phyloP scores from a whole-genome alignment of 2,329 filamentous ascomycete genomes.

The Colletotrichum coccodes region DNA sequence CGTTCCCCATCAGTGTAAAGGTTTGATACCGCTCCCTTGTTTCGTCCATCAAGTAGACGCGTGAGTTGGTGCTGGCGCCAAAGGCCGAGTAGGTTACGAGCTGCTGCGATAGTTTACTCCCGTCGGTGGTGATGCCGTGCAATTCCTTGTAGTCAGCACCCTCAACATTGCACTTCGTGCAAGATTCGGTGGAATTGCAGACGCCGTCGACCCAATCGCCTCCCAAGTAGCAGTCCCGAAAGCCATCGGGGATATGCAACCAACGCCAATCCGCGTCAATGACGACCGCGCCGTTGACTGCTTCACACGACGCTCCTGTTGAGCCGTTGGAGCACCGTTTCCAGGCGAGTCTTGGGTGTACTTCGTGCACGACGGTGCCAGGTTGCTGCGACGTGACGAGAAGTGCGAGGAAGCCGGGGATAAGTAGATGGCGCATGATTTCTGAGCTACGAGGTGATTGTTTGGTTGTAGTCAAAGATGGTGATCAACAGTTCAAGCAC shows the following conservation, averaged over 20 bases:
- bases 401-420: neutral
- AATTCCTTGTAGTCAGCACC: constrained; percentile 54
- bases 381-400: constrained; percentile 11
- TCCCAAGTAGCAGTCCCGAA: constrained; percentile 60
- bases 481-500: too few species aligned
- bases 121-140: constrained; percentile 58
- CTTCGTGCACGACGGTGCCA: constrained; percentile 3
- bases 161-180: constrained; percentile 55
- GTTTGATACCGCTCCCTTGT: constrained; percentile 64
- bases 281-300: constrained; percentile 8
- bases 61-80: constrained; percentile 52
- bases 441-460: neutral
- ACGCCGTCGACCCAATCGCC: constrained; percentile 48
- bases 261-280: constrained; percentile 28
- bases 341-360: constrained; percentile 24
- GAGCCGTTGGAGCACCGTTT: constrained; percentile 2
- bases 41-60: constrained; percentile 68
- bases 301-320: neutral
- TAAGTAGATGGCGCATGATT: neutral
- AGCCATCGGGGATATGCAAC: constrained; percentile 38
- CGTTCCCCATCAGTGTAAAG: constrained; percentile 68
- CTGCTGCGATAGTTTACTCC: constrained; percentile 58
- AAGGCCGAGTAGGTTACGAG: constrained; percentile 60
- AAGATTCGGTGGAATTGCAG: constrained; percentile 51
- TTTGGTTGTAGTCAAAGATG: neutral